These are phyloP conservation scores for Pleurotus cornucopiae DNA, from an alignment of 768 basidiomycete genomes.

Conservation along the genomic window DNA sequence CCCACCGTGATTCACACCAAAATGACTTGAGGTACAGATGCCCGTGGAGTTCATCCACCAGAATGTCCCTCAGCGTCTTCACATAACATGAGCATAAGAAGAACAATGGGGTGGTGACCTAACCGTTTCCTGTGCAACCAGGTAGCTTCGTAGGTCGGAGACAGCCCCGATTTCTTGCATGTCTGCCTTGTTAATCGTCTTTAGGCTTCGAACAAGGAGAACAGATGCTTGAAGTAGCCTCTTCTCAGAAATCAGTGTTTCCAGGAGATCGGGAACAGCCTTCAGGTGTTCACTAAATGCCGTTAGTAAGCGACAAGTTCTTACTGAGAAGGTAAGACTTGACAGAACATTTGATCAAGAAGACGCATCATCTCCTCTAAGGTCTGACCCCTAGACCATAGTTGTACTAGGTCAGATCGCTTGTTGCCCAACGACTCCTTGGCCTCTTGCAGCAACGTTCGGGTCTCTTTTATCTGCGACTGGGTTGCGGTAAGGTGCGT, in stretches of 20 bases:
- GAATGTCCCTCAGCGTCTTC: slow-evolving; percentile 86
- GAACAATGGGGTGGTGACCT: slow-evolving; percentile 15
- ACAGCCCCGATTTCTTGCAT: slow-evolving; percentile 96
- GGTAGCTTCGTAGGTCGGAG: slow-evolving; percentile 81
- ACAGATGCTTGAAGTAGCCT: slow-evolving; percentile 85
- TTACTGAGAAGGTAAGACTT: slow-evolving; percentile 3
- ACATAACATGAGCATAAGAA: slow-evolving; percentile 4
- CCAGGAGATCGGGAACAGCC: slow-evolving; percentile 85
- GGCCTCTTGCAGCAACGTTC: slow-evolving; percentile 67
- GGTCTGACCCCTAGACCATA: slow-evolving; percentile 87
- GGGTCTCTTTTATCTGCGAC: slow-evolving; percentile 66
- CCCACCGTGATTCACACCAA: slow-evolving; percentile 94
- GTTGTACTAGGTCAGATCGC: slow-evolving; percentile 83
- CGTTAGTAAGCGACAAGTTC: slow-evolving; percentile 13
- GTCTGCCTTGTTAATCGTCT: slow-evolving; percentile 86
- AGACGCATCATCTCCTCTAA: slow-evolving; percentile 93
- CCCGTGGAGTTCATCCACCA: slow-evolving; percentile 92
- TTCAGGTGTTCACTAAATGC: slow-evolving; percentile 77
- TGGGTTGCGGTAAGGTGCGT: slow-evolving; percentile 72
- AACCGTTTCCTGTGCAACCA: slow-evolving; percentile 83
- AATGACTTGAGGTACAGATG: slow-evolving; percentile 97
- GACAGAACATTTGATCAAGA: slow-evolving; percentile 82
- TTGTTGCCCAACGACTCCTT: slow-evolving; percentile 79
- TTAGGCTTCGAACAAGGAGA: slow-evolving; percentile 81
- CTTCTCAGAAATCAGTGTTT: slow-evolving; percentile 95